Evolutionary conservation across 495 filamentous ascomycete genomes (phyloP), one percentile per base, ranked within the genome.

Genomic region (Peziza echinospora): DNA sequence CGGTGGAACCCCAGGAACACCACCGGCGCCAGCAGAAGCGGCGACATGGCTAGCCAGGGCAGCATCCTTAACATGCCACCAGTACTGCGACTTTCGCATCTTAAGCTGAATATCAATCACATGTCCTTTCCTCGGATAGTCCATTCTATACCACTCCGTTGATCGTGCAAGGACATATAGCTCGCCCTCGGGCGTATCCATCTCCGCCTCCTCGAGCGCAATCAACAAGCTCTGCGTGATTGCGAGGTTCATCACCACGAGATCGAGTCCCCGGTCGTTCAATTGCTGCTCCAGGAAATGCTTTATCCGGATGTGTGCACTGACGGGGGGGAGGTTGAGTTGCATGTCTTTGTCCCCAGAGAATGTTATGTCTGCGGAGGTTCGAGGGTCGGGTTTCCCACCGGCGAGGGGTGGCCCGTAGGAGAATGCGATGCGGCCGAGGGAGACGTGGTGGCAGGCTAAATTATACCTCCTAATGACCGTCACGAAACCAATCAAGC

Each of bases 301-400:
- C 26, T 72, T 63, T 17, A 85, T 75, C 13, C 80, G 73, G 40
- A 78, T 66, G 57, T 93, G 85, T 0, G 86, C 86, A 51, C 84
- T 92, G 11, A 66, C 65, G 19, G 56, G 55, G 19, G 77, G 71
- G 21, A 96, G 65, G 10, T 54, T 48, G 9, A 84, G 50, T n/a
- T 62, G 50, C 55, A 73, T 66, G 4, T 51, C 43, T 24, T 50
- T 55, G 24, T 47, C 49, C 22, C 30, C 21, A 28, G 17, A 28
- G 23, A 28, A 22, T 44, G 2, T 24, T 24, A 22, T 50, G 44
- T 6, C 47, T 46, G 5, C 50, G 43, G 43, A 43, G 43, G 17
- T 43, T n/a, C n/a, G n/a, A n/a, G n/a, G n/a, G n/a, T n/a, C 37
- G 16, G 51, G 50, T 25, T 59, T 48, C 39, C 54, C 53, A 7